A percentile compares a stretch with the other conserved stretches of the same genome.
These are phyloP conservation scores for Colletotrichum sp. DNA, from an alignment of 2,329 filamentous ascomycete species.

Conservation along the genomic window DNA sequence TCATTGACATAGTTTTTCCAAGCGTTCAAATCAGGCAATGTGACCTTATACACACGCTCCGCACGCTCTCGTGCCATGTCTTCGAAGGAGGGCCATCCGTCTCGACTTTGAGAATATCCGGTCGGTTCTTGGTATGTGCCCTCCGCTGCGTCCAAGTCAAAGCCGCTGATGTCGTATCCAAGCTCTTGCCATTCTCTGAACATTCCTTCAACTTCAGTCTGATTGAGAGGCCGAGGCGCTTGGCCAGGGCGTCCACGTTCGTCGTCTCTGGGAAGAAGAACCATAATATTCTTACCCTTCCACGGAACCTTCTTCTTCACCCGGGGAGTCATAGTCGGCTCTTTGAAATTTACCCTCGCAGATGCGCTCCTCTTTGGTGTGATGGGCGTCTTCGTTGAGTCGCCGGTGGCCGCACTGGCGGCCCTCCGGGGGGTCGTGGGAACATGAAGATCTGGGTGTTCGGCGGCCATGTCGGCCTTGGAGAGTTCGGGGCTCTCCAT, in stretches of 20 bases:
- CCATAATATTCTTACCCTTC: constrained; percentile 77
- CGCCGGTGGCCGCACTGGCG: constrained; percentile 30
- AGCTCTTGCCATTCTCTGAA: constrained; percentile 70
- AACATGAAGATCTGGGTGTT: not conserved
- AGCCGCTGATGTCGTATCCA: constrained; percentile 73
- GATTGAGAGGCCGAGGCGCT: constrained; percentile 57
- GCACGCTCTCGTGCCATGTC: constrained; percentile 64
- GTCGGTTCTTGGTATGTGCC: constrained; percentile 34
- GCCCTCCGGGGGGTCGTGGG: constrained; percentile 36
- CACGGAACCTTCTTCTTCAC: constrained; percentile 75
- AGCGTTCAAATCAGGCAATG: constrained; percentile 72
- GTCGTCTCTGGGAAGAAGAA: constrained; percentile 72
- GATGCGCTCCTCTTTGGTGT: constrained; percentile 40
- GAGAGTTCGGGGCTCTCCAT: constrained; percentile 20
- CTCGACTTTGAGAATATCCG: constrained; percentile 65
- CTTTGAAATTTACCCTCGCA: constrained; percentile 38
- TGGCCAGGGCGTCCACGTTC: constrained; percentile 64
- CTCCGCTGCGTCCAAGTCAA: constrained; percentile 58
- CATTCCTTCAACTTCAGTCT: constrained; percentile 64
- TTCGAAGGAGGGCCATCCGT: constrained; percentile 68
- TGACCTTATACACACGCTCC: constrained; percentile 61
- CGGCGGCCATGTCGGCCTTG: constrained; percentile 9
- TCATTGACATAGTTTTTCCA: constrained; percentile 82
- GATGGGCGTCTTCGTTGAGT: constrained; percentile 30
- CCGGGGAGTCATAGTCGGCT: constrained; percentile 54